phyloP scores from a whole-genome alignment of 331 rosid genomes.

The Cydonia oblonga region DNA sequence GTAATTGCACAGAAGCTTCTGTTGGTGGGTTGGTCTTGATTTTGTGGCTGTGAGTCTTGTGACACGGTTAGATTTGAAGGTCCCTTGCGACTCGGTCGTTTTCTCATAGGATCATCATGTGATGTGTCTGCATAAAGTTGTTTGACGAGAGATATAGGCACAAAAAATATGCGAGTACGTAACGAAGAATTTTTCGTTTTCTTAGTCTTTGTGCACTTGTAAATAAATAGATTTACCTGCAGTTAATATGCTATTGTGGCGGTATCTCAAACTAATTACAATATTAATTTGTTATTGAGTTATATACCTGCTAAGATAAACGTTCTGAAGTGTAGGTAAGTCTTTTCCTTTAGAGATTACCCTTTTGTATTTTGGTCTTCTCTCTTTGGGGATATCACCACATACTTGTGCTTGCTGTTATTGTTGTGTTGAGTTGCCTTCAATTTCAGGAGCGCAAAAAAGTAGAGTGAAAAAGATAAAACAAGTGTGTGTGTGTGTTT shows the following conservation, averaged over 20 bases:
- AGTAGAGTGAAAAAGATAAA: too few species aligned
- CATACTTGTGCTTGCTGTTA: too few species aligned
- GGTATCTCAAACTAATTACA: neutral
- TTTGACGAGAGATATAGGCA: neutral
- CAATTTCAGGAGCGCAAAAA: too few species aligned
- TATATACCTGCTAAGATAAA: too few species aligned
- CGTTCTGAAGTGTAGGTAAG: neutral
- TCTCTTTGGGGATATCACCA: neutral
- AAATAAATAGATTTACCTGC: too few species aligned
- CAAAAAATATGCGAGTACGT: neutral
- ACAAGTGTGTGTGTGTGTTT: neutral
- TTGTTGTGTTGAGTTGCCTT: too few species aligned
- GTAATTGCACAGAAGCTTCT: neutral
- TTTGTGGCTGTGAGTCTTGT: neutral
- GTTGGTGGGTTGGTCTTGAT: neutral
- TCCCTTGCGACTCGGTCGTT: neutral
- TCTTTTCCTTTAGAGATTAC: neutral
- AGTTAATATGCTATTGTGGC: too few species aligned
- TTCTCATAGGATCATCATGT: neutral
- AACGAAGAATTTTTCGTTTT: too few species aligned
- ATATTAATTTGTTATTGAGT: too few species aligned
- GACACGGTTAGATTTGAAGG: neutral
- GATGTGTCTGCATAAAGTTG: neutral
- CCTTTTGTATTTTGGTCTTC: neutral
- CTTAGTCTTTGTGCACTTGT: neutral